Base-by-base conservation (phyloP, 192 early-diverging fungal genomes). In the Paraglomus brasilianum region DNA sequence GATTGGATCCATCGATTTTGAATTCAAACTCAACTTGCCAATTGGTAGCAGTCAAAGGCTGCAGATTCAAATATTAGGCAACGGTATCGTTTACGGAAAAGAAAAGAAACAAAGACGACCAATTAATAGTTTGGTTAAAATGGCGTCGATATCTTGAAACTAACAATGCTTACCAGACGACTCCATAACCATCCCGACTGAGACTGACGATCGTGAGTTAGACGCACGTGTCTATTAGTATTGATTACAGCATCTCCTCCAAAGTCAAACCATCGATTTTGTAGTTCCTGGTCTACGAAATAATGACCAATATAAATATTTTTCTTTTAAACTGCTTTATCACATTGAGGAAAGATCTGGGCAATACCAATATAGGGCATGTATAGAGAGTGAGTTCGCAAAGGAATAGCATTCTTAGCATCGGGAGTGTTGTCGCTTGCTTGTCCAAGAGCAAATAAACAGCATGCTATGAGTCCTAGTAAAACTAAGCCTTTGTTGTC, bases 1-100 rank as follows among this genome's bases (percentile, higher is more conserved):
- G 78, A 58, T 87, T 83, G 59, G 84, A 79, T 59, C 94, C 91
- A 52, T 84, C 81, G 9, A 99, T 87, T 63, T 88, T 88, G 80
- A 97, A 96, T 76, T 96, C 91, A 77, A 99, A 93, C 73, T 98
- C 96, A 11, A 97, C 74, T 74, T 92, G 81, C 89, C 91, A 95
- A 42, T 86, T 82, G 17, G 66, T 67, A 64, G 82, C 60, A 0
- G 84, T 86, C 38, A 94, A 71, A n/a, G 88, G 86, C 85, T 90
- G 71, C 75, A 72, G 72, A 76, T 78, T 44, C 77, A 30, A 30
- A 30, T 75, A 19, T 70, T 59, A 1, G 74, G 80, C 15, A 79
- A 74, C 38, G 67, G 56, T 47, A 49, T 41, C 8, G 39, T 13
- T n/a, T 5, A 73, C 4, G 11, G 4, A 22, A 7, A 13, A 57